Conservation (phyloP, 176 grass and related monocot species). For the Aegilops tauschii region DNA sequence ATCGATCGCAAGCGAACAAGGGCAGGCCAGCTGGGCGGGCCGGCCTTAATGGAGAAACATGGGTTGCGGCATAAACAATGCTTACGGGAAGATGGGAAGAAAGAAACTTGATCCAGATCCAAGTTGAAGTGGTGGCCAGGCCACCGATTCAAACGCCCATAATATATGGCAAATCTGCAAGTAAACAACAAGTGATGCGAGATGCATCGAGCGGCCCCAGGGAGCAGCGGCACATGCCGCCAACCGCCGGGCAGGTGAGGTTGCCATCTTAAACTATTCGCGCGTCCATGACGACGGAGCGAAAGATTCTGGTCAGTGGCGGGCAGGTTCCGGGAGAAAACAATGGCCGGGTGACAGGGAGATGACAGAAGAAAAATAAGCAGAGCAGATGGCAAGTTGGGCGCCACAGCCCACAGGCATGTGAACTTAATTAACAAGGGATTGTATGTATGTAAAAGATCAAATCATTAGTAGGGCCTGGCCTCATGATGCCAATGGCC, state of each 20-base stretch:
- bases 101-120: background rate
- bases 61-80: background rate
- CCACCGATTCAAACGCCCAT: background rate
- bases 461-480: slow-evolving; percentile 2
- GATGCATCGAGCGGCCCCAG: background rate
- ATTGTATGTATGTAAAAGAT: background rate
- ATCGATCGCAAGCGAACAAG: background rate
- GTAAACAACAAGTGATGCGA: background rate
- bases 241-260: background rate
- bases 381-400: too few species aligned
- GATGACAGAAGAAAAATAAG: background rate
- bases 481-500: background rate
- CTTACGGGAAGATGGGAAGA: background rate
- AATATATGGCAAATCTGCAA: background rate
- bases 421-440: background rate
- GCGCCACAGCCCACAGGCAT: background rate
- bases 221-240: slow-evolving; percentile 22
- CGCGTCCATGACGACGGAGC: background rate
- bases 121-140: background rate
- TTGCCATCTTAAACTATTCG: background rate
- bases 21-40: background rate
- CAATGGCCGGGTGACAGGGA: background rate
- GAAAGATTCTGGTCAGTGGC: background rate
- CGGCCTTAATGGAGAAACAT: background rate
- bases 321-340: background rate